These are phyloP conservation scores for Phytophthora podocarpi DNA, from an alignment of 352 stramenopile species.

Conservation along the genomic window DNA sequence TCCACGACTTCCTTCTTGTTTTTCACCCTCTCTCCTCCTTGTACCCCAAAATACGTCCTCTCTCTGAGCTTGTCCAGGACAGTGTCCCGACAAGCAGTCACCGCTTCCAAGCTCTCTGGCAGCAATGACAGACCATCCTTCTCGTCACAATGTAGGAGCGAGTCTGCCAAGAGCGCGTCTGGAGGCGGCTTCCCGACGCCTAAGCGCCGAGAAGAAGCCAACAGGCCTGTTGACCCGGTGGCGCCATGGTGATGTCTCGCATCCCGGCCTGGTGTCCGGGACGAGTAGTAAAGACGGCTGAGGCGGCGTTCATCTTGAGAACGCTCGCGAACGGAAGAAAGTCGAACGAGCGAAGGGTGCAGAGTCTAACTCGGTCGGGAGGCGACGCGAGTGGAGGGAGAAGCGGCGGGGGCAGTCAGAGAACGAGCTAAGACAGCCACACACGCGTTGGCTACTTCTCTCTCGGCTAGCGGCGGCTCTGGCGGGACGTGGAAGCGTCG, in stretches of 20 bases:
- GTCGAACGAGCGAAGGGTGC: slow-evolving; percentile 24
- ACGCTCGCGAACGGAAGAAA: slow-evolving; percentile 27
- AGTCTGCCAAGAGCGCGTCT: slow-evolving; percentile 15
- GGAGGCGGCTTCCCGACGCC: slow-evolving; percentile 27
- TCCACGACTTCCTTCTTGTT: slow-evolving; percentile 24
- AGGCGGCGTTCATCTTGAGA: slow-evolving; percentile 34
- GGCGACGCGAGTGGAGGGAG: slow-evolving; percentile 34
- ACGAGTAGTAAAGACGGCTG: slow-evolving; percentile 32
- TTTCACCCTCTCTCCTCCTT: slow-evolving; percentile 19
- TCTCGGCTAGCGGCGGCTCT: slow-evolving; percentile 15
- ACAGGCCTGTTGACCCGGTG: slow-evolving; percentile 16
- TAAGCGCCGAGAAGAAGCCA: slow-evolving; percentile 34
- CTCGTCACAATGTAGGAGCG: slow-evolving; percentile 9
- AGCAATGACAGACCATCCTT: slow-evolving; percentile 12
- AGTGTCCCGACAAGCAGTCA: slow-evolving; percentile 5
- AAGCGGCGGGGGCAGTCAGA: slow-evolving; percentile 38
- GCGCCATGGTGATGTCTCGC: slow-evolving; percentile 5
- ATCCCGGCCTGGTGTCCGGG: background rate
- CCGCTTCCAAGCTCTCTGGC: slow-evolving; percentile 22
- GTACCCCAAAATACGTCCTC: slow-evolving; percentile 13
- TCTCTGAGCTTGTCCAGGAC: slow-evolving; percentile 23
- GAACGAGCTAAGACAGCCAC: slow-evolving; percentile 50
- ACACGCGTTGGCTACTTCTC: slow-evolving; percentile 32
- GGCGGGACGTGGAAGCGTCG: background rate
- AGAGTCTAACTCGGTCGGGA: slow-evolving; percentile 45